Base-by-base conservation (phyloP, 169 alveolate genomes). In the Plasmodium gonderi region DNA sequence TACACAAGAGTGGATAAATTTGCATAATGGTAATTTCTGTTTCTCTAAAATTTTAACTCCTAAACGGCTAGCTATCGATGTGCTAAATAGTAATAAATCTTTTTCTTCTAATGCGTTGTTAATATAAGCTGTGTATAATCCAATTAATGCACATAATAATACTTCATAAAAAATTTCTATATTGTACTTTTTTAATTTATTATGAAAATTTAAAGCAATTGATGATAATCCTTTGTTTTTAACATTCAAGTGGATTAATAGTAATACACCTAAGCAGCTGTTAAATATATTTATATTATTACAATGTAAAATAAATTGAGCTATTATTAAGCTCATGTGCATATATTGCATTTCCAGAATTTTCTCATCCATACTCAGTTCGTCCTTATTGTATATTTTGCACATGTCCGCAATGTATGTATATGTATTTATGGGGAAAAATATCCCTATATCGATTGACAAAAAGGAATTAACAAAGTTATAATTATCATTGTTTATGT, bases 361-460 rank as follows among this genome's bases (percentile, higher is more conserved):
- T 40, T 79, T 90, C 8, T 26, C 11, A 65, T 90, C 74, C 5
- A 23, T 67, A 47, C 94, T 90, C 20, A 90, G 80, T 31, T 60
- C 49, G 44, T 90, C 94, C 40, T 90, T 90, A 45, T 90, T 90
- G 80, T 90, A 90, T 90, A 90, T 90, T 90, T 78, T 90, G 51
- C 94, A 90, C 94, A 90, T 90, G 49, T 90, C 94, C 2, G 83
- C 76, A 65, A 90, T 90, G 74, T 90, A 90, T 12, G 94, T 90
- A 38, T 90, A 90, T 64, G 94, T 78, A 36, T 90, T 90, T 26
- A 90, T 78, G 23, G 94, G 94, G 36, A 90, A 90, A 33, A 90
- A 90, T 69, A 90, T 79, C 20, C 91, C 49, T 29, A 90, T 65
- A 79, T 90, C 94, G 49, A 90, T 76, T 8, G 94, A 90, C 23